Evolutionary conservation across 345 rosid species (phyloP), one percentile per base, ranked within the genome.

Genomic region (Cochlearia excelsa): DNA sequence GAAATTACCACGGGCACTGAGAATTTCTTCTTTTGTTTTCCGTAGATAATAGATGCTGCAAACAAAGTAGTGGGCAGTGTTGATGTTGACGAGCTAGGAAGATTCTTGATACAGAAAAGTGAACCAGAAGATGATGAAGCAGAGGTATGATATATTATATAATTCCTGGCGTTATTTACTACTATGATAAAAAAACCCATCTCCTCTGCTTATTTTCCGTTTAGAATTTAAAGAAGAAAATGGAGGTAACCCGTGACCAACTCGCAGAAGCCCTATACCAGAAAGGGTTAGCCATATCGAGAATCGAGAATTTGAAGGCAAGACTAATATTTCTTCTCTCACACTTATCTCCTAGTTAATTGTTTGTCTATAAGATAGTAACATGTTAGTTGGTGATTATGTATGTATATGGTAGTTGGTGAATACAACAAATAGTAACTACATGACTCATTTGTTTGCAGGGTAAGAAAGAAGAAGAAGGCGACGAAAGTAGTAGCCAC

Each of bases 61-160:
- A 75, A 89, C 46, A 96, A 85, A 44, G 87, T 87, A 48, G 69
- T 87, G 64, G 60, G 75, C 65, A 93, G 97, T 72, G 80, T 89
- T 58, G 84, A 89, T 74, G 70, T 39, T 69, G 95, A 87, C 27
- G 95, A 93, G 72, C 63, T 93, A 64, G 86, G 84, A 61, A 89
- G 74, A 63, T 82, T 64, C 74, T 80, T 84, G 72, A 74, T 79
- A 31, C 73, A 79, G 51, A 93, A 80, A 78, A 74, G 52, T 78
- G 99, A 89, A 62, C 94, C 92, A 37, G 97, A 93, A 68, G 99
- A 93, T 58, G 95, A 82, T 44, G 97, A 87, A 34, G 82, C 88
- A 63, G 88, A 93, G 91, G 99, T 90, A 23, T 57, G 74, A 44
- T 37, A 43, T 51, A 45, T 38, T 33, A 56, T 35, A 33, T 2